Evolutionary conservation across 2,329 filamentous ascomycete genomes (phyloP).

Genomic region (Alternaria brassicicola): DNA sequence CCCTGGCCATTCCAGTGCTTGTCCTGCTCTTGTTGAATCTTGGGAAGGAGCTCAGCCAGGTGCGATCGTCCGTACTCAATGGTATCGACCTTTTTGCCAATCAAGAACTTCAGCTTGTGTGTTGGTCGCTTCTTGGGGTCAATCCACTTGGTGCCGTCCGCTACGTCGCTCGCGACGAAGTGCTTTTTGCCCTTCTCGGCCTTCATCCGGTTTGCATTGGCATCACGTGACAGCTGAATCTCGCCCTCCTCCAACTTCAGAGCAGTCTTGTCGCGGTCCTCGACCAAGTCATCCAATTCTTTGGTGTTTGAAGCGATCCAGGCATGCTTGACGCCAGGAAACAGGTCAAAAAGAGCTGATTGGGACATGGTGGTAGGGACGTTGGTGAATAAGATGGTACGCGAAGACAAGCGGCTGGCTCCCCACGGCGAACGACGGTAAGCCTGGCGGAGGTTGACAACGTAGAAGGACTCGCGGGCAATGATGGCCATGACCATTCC

Average conservation of each 20-base stretch:
- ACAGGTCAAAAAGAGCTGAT: slow-evolving; percentile 48
- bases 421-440: slow-evolving; percentile 54
- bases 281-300: slow-evolving; percentile 52
- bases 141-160: slow-evolving; percentile 51
- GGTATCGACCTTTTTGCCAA: slow-evolving; percentile 64
- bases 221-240: slow-evolving; percentile 51
- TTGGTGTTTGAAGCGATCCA: slow-evolving; percentile 57
- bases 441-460: slow-evolving; percentile 57
- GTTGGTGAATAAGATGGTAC: slow-evolving; percentile 57
- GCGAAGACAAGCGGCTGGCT: slow-evolving; percentile 53
- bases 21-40: slow-evolving; percentile 70
- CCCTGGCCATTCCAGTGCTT: slow-evolving; percentile 70
- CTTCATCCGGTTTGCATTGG: slow-evolving; percentile 74
- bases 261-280: slow-evolving; percentile 52
- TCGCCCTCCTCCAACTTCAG: slow-evolving; percentile 54
- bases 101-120: slow-evolving; percentile 50
- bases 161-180: slow-evolving; percentile 50
- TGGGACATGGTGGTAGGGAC: slow-evolving; percentile 53
- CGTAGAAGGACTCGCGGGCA: slow-evolving; percentile 54
- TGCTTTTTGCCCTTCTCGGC: slow-evolving; percentile 59
- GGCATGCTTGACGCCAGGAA: slow-evolving; percentile 50
- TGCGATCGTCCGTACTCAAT: slow-evolving; percentile 84
- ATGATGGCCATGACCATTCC: slow-evolving; percentile 53
- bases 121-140: slow-evolving; percentile 50
- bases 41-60: slow-evolving; percentile 73